phyloP scores from a whole-genome alignment of 148 eudicot genomes.

The Persicaria maculosa region DNA sequence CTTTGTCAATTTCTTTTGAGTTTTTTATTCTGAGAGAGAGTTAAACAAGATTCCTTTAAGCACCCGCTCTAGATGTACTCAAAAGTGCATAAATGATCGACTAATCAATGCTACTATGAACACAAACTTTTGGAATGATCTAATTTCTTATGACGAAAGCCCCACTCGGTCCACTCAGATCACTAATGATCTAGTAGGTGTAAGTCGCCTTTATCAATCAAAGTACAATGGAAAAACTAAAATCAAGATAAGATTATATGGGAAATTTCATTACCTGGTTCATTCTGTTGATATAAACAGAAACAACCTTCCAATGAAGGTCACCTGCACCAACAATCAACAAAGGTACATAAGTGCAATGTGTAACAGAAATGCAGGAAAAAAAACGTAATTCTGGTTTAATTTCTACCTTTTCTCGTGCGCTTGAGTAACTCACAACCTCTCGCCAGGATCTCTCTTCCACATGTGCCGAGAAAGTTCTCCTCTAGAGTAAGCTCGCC shows the following conservation, averaged over 20 bases:
- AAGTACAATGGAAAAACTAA: not conserved
- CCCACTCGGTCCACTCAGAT: not conserved
- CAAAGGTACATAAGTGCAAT: not conserved
- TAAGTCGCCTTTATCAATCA: not conserved
- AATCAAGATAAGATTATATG: not conserved
- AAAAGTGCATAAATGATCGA: not conserved
- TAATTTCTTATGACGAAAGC: not conserved
- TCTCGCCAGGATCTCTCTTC: slow-evolving; percentile 57
- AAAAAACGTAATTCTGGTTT: not conserved
- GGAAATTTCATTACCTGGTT: slow-evolving; percentile 36
- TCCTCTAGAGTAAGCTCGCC: slow-evolving; percentile 38
- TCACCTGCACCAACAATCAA: slow-evolving; percentile 48
- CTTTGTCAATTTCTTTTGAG: not conserved
- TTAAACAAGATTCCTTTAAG: not conserved
- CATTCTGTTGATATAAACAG: slow-evolving; percentile 61
- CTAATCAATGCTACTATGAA: not conserved
- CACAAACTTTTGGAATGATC: not conserved
- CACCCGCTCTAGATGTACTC: not conserved
- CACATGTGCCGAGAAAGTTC: slow-evolving; percentile 49
- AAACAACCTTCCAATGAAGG: slow-evolving; percentile 84
- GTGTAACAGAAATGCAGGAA: not conserved
- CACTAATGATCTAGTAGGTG: not conserved
- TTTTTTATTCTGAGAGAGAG: slow-evolving; percentile 4
- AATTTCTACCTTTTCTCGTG: slow-evolving; percentile 56
- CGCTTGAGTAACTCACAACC: slow-evolving; percentile 82